A percentile compares a stretch with the other conserved stretches of the same genome.
Conservation (phyloP, 495 filamentous ascomycete species). For the Aspergillus kassunensis region DNA sequence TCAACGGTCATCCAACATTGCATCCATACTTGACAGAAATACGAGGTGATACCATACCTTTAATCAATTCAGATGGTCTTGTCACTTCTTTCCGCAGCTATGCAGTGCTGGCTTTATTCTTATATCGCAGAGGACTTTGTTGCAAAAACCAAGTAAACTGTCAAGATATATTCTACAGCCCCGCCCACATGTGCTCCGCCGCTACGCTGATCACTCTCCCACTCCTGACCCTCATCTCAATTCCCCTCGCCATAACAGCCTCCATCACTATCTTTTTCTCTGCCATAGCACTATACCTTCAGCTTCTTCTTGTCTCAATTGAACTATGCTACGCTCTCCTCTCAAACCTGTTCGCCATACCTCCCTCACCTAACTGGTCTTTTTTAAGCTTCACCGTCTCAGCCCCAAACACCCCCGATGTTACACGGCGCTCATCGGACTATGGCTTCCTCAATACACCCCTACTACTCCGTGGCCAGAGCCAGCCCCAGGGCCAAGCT, state of each 20-base stretch:
- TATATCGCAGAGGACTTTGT: background rate
- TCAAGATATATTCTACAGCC: too few relatives aligned
- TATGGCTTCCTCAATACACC: constrained; percentile 18
- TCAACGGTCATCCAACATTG: constrained; percentile 3
- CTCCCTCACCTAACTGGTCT: constrained; percentile 25
- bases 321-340: constrained; percentile 61
- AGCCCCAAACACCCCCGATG: constrained; percentile 27
- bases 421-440: constrained; percentile 27
- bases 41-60: too few relatives aligned
- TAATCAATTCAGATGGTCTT: background rate
- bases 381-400: constrained; percentile 31
- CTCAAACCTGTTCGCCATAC: constrained; percentile 52
- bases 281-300: constrained; percentile 59
- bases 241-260: constrained; percentile 68
- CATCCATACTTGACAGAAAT: background rate
- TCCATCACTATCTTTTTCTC: constrained; percentile 65
- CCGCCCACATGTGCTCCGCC: too few relatives aligned
- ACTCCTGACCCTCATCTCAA: constrained; percentile 58
- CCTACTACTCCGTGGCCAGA: constrained; percentile 1
- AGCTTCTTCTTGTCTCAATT: constrained; percentile 63
- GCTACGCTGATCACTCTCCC: constrained; percentile 55
- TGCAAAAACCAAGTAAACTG: background rate
- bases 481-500: constrained; percentile 18
- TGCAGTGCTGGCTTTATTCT: background rate
- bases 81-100: background rate